These are phyloP conservation scores for Solanum bukasovii DNA, from an alignment of 257 asterid genomes.

Conservation along the genomic window DNA sequence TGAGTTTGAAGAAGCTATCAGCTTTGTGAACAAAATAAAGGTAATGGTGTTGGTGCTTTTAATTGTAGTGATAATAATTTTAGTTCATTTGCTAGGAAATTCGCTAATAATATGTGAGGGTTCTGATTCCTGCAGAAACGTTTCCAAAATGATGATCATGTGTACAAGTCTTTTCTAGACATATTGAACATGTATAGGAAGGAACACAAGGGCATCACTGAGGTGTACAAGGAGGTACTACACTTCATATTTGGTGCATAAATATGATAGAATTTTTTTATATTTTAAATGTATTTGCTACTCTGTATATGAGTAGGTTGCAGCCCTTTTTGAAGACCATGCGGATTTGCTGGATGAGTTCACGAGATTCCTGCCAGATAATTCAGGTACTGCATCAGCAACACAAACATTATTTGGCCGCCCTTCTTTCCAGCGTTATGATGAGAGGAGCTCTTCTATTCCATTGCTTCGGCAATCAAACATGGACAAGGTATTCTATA, in stretches of 20 bases:
- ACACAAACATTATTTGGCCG: conserved; percentile 37
- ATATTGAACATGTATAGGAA: conserved; percentile 61
- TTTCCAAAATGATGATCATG: conserved; percentile 52
- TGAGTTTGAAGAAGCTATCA: conserved; percentile 70
- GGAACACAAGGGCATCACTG: conserved; percentile 55
- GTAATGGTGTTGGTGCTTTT: conserved; percentile 13
- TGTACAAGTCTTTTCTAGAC: conserved; percentile 61
- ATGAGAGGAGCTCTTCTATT: conserved; percentile 51
- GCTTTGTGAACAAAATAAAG: conserved; percentile 67
- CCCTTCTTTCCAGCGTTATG: conserved; percentile 35
- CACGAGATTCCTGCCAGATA: conserved; percentile 63
- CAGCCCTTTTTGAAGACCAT: conserved; percentile 47
- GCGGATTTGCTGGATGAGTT: conserved; percentile 72
- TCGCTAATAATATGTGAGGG: not conserved
- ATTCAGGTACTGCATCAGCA: conserved; percentile 44
- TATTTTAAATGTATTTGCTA: not conserved
- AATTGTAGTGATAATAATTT: not conserved
- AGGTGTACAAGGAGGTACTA: conserved; percentile 56
- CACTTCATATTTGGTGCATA: not conserved
- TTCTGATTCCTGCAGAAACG: conserved; percentile 38
- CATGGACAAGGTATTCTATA: conserved; percentile 38
- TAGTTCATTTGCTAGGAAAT: not conserved
- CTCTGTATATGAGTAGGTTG: conserved; percentile 30
- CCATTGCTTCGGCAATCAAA: conserved; percentile 41
- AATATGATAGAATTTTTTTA: not conserved